These are phyloP conservation scores for Thermomucor indicae-seudaticae DNA, from an alignment of 371 early-diverging fungal genomes.

Conservation along the genomic window DNA sequence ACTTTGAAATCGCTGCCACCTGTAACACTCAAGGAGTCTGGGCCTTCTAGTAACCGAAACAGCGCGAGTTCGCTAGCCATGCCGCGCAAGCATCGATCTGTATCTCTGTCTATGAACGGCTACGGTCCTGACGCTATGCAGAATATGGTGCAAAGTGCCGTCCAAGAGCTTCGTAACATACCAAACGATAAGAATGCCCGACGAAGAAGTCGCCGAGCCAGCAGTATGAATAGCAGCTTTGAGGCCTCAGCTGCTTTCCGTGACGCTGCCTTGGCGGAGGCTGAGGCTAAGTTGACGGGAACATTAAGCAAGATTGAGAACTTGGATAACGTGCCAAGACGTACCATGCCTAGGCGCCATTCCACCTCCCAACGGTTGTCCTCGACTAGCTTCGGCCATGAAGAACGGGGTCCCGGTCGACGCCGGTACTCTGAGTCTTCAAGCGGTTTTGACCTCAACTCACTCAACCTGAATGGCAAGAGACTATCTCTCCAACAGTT, in stretches of 20 bases:
- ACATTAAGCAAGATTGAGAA: conserved; percentile 10
- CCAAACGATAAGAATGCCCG: conserved; percentile 12
- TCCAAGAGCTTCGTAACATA: conserved; percentile 23
- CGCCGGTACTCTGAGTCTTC: conserved; percentile 36
- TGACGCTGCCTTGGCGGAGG: conserved; percentile 30
- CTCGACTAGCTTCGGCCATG: background rate
- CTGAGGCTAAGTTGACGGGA: conserved; percentile 35
- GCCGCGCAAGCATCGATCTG: background rate
- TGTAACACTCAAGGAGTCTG: conserved; percentile 19
- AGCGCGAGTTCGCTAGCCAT: conserved; percentile 1
- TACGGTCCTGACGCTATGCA: conserved; percentile 18
- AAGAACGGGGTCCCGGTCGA: conserved; percentile 6
- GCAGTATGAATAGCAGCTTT: conserved; percentile 14
- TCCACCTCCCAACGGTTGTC: conserved; percentile 5
- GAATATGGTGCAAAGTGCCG: conserved; percentile 19
- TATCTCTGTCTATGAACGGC: conserved; percentile 2
- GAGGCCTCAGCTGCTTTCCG: conserved; percentile 17
- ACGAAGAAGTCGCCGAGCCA: conserved; percentile 18
- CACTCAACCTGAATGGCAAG: conserved; percentile 10
- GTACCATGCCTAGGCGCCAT: conserved; percentile 7
- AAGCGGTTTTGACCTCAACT: conserved; percentile 8
- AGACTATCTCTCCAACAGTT: conserved; percentile 25
- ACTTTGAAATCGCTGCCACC: conserved; percentile 42
- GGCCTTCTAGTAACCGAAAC: background rate
- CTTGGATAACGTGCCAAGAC: conserved; percentile 3